phyloP scores from a whole-genome alignment of 257 asterid species.

The Fraxinus quadrangulata region DNA sequence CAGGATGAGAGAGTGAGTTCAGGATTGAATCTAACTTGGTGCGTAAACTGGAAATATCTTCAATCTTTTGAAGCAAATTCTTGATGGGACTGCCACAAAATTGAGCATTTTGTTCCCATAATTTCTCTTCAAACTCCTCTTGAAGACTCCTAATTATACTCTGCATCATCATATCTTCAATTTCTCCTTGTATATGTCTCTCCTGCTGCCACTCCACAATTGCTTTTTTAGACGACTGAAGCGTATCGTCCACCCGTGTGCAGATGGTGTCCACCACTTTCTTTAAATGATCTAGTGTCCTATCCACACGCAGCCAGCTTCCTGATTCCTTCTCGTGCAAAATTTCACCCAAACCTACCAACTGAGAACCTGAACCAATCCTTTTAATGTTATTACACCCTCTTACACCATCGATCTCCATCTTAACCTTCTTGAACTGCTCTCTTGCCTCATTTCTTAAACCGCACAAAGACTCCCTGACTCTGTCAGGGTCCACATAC shows the following conservation, averaged over 20 bases:
- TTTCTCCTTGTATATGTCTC: conserved; percentile 35
- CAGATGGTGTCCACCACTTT: conserved; percentile 45
- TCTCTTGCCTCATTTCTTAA: conserved; percentile 43
- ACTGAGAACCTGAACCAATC: conserved; percentile 54
- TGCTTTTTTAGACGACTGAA: conserved; percentile 41
- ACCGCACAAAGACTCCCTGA: conserved; percentile 44
- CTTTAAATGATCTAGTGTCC: conserved; percentile 46
- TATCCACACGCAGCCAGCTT: conserved; percentile 43
- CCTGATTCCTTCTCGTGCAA: conserved; percentile 48
- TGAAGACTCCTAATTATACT: conserved; percentile 42
- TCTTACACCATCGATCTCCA: conserved; percentile 43
- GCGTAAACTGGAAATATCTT: conserved; percentile 53
- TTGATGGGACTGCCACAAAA: conserved; percentile 34
- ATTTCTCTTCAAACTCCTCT: conserved; percentile 48
- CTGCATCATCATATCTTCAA: conserved; percentile 58
- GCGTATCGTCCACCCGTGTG: conserved; percentile 35
- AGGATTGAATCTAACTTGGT: conserved; percentile 56
- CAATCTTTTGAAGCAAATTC: conserved; percentile 60
- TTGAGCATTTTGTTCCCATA: conserved; percentile 45
- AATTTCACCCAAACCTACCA: conserved; percentile 59
- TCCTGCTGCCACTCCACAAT: conserved; percentile 46
- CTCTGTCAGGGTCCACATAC: conserved; percentile 38
- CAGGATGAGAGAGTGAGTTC: conserved; percentile 57
- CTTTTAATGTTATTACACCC: conserved; percentile 44
- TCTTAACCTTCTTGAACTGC: conserved; percentile 54